phyloP scores from a whole-genome alignment of 495 filamentous ascomycete species.

The Tuber brumale region DNA sequence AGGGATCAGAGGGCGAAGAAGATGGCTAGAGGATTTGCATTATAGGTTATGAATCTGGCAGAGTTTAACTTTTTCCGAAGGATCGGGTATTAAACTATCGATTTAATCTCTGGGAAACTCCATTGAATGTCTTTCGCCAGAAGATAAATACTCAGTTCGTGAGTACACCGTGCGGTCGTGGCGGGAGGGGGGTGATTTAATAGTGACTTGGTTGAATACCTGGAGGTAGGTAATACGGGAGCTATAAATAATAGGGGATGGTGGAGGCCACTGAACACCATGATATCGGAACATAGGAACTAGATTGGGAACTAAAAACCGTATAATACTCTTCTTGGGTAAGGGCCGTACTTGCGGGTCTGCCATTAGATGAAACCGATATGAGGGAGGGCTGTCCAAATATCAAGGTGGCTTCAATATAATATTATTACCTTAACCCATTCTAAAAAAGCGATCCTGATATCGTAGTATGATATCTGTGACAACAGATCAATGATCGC shows the following conservation, averaged over 20 bases:
- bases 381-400: not conserved
- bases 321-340: not conserved
- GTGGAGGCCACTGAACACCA: not conserved
- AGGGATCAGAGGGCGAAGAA: conserved; percentile 70
- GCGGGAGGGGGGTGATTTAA: not conserved
- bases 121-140: not conserved
- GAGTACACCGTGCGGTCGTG: not conserved
- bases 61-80: not conserved
- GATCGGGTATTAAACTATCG: not conserved
- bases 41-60: not conserved
- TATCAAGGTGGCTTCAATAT: not conserved
- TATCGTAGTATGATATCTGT: too few relatives aligned
- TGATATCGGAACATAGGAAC: not conserved
- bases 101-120: not conserved
- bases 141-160: not conserved
- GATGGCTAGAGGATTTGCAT: conserved; percentile 46
- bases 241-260: not conserved
- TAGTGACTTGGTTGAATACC: not conserved
- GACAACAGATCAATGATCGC: not conserved
- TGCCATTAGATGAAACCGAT: not conserved
- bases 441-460: not conserved
- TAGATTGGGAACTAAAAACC: not conserved
- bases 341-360: not conserved
- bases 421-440: not conserved
- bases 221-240: not conserved